Evolutionary conservation across 2,329 filamentous ascomycete species (phyloP).

Genomic region (Fusarium nanum): DNA sequence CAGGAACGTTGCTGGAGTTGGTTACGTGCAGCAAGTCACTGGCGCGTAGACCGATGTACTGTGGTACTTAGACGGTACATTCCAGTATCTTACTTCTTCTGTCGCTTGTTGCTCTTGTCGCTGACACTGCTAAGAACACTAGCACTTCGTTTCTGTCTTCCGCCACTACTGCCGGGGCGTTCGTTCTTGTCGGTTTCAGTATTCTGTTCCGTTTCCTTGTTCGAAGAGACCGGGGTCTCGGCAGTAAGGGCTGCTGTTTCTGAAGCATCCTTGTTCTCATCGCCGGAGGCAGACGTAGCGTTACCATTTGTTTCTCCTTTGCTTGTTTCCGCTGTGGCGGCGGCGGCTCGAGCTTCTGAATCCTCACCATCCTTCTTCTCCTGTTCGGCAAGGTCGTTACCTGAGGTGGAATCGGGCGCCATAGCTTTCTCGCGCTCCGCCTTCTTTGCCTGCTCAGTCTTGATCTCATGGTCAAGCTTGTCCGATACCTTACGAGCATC

Average conservation of each 20-base stretch:
- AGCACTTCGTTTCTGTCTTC: constrained; percentile 79
- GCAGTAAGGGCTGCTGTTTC: constrained; percentile 19
- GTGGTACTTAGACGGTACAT: constrained; percentile 42
- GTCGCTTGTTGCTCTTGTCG: constrained; percentile 70
- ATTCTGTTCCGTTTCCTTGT: constrained; percentile 35
- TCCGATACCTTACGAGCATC: constrained; percentile 80
- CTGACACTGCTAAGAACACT: constrained; percentile 80
- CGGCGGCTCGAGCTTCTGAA: constrained; percentile 24
- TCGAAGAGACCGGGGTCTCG: constrained; percentile 20
- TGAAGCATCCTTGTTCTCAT: constrained; percentile 35
- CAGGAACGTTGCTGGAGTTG: constrained; percentile 25
- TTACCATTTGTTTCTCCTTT: constrained; percentile 27
- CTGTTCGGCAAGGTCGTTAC: constrained; percentile 28
- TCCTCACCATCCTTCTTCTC: constrained; percentile 20
- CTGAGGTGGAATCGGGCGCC: constrained; percentile 35
- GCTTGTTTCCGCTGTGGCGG: constrained; percentile 1
- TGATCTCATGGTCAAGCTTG: constrained; percentile 79
- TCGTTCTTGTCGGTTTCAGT: constrained; percentile 46
- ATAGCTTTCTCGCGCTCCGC: constrained; percentile 60
- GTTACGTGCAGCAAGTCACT: constrained; percentile 30
- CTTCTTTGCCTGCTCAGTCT: constrained; percentile 68
- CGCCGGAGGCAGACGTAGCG: constrained; percentile 20
- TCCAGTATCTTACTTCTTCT: constrained; percentile 59
- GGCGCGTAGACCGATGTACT: constrained; percentile 28
- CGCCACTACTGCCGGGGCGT: constrained; percentile 55